Conservation (phyloP, 805 yeast genomes). For the Wickerhamomyces tratensis region DNA sequence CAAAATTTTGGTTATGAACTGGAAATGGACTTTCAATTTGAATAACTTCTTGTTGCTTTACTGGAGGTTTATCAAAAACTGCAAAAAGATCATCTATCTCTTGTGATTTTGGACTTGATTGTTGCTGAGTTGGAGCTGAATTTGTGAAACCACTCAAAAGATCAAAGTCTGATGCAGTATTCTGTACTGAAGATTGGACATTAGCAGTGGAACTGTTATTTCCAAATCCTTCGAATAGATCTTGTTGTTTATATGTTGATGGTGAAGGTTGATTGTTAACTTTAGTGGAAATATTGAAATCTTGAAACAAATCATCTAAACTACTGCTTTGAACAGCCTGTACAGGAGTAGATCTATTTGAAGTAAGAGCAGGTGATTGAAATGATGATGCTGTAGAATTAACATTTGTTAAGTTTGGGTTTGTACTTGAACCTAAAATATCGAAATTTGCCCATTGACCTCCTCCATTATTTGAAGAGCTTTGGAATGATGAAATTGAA, state of each 20-base stretch:
- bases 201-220: neutral
- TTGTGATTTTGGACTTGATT: slow-evolving; percentile 1
- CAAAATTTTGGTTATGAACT: neutral
- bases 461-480: slow-evolving; percentile 1
- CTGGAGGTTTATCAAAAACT: slow-evolving; percentile 17
- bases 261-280: neutral
- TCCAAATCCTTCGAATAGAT: slow-evolving; percentile 14
- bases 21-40: neutral
- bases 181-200: too few species aligned
- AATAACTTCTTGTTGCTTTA: too few species aligned
- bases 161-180: slow-evolving; percentile 1
- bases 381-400: too few species aligned
- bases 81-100: slow-evolving; percentile 21
- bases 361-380: too few species aligned
- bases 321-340: neutral
- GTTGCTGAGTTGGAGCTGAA: neutral
- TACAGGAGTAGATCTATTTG: too few species aligned
- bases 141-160: slow-evolving; percentile 11
- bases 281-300: slow-evolving; percentile 8
- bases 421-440: slow-evolving; percentile 12
- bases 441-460: slow-evolving; percentile 28
- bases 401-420: too few species aligned
- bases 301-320: slow-evolving; percentile 13
- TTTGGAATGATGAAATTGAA: slow-evolving; percentile 1
- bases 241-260: slow-evolving; percentile 1